Percentiles rank a stretch among this genome's conserved stretches.
These are phyloP conservation scores for Salix koriyanagi DNA, from an alignment of 345 rosid genomes.

Conservation along the genomic window DNA sequence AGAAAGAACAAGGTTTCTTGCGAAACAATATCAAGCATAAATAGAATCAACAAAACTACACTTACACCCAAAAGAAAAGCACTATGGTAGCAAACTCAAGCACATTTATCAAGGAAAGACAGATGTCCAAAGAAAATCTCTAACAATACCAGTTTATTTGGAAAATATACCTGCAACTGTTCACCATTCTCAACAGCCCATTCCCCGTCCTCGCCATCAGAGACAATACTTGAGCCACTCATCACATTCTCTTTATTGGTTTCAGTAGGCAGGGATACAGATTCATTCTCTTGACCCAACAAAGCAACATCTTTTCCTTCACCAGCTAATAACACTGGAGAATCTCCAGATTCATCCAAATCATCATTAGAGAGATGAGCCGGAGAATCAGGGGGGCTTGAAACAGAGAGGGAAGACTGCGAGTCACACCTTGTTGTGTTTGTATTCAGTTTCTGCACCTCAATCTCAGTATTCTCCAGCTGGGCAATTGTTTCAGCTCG, in stretches of 20 bases:
- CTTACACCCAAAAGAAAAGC: background rate
- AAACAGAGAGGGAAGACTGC: constrained; percentile 86
- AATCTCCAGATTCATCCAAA: constrained; percentile 80
- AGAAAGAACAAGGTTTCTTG: background rate
- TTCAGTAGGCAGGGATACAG: constrained; percentile 33
- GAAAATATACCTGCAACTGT: constrained; percentile 45
- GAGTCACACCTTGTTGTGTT: constrained; percentile 68
- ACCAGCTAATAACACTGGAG: constrained; percentile 41
- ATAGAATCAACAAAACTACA: background rate
- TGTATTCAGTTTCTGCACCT: constrained; percentile 40
- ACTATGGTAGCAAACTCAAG: background rate
- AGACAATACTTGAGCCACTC: constrained; percentile 47
- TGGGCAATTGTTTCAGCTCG: constrained; percentile 28
- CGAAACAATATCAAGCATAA: background rate
- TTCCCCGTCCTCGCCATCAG: constrained; percentile 77
- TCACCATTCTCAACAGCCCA: constrained; percentile 69
- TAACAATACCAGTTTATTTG: background rate
- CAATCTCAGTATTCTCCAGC: constrained; percentile 31
- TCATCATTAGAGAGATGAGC: constrained; percentile 90
- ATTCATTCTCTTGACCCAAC: constrained; percentile 35
- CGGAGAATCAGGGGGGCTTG: constrained; percentile 94
- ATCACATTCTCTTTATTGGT: constrained; percentile 44
- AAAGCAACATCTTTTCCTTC: constrained; percentile 41
- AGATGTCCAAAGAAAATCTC: background rate
- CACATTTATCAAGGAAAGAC: background rate